phyloP scores from a whole-genome alignment of 1,284 basidiomycete genomes.

The Pyrrhoderma noxium region DNA sequence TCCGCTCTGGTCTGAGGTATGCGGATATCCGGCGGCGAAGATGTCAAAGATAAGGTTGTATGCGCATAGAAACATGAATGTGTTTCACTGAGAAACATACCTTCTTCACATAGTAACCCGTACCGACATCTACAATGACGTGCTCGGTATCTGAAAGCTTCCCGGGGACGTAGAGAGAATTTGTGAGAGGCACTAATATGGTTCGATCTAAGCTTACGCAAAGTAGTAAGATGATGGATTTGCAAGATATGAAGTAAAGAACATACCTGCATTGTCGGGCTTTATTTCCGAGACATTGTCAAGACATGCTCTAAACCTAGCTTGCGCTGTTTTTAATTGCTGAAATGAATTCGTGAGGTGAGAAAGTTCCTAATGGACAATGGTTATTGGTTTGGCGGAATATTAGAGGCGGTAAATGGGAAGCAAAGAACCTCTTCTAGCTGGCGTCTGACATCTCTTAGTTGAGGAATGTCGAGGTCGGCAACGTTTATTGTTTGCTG shows the following conservation, averaged over 20 bases:
- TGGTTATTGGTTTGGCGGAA: neutral
- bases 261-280: constrained; percentile 63
- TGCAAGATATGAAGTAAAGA: neutral
- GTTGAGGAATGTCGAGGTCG: constrained; percentile 76
- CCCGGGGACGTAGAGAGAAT: constrained; percentile 92
- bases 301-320: constrained; percentile 86
- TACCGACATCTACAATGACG: constrained; percentile 93
- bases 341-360: constrained; percentile 90
- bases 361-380: constrained; percentile 71
- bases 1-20: constrained; percentile 65
- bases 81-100: constrained; percentile 34
- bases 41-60: neutral
- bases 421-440: constrained; percentile 68
- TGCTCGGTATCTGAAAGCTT: constrained; percentile 78
- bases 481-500: constrained; percentile 70
- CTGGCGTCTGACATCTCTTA: constrained; percentile 81
- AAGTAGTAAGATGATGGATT: neutral
- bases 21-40: neutral
- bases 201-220: constrained; percentile 58
- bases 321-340: constrained; percentile 88
- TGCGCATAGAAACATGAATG: neutral
- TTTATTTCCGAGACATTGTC: constrained; percentile 79
- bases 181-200: constrained; percentile 87
- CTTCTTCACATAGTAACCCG: constrained; percentile 95
- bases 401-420: neutral